Evolutionary conservation across 352 stramenopile genomes (phyloP).

Genomic region (Globisporangium recalcitrans): DNA sequence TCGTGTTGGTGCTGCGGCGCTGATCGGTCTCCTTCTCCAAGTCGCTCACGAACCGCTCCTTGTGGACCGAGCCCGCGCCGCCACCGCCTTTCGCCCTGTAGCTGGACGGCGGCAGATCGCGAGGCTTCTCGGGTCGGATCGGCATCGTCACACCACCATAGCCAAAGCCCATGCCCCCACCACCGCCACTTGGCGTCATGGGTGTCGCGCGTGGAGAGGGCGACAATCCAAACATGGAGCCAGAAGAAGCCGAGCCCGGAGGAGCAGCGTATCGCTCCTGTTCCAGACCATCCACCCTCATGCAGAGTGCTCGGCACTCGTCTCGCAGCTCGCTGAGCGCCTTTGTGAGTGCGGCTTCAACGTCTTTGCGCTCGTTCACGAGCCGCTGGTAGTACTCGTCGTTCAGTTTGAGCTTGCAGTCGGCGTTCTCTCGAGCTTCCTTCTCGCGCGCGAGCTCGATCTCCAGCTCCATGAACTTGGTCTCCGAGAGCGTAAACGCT

Average conservation of each 20-base stretch:
- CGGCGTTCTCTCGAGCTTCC: slow-evolving; percentile 25
- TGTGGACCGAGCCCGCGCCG: slow-evolving; percentile 34
- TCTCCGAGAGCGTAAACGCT: slow-evolving; percentile 32
- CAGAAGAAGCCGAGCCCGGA: slow-evolving; percentile 3
- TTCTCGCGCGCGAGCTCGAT: slow-evolving; percentile 28
- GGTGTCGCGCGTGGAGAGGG: slow-evolving; percentile 10
- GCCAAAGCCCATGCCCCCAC: neutral
- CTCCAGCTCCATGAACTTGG: slow-evolving; percentile 38
- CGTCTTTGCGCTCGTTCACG: slow-evolving; percentile 46
- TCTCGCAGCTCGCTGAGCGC: slow-evolving; percentile 31
- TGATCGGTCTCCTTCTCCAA: slow-evolving; percentile 65
- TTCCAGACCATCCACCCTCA: slow-evolving; percentile 42
- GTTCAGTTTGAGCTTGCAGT: slow-evolving; percentile 36
- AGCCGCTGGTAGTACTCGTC: slow-evolving; percentile 40
- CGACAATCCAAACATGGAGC: slow-evolving; percentile 6
- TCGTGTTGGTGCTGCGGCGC: slow-evolving; percentile 28
- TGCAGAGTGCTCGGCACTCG: slow-evolving; percentile 29
- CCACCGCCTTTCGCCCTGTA: slow-evolving; percentile 1
- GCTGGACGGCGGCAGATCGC: slow-evolving; percentile 15
- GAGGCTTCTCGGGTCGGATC: slow-evolving; percentile 50
- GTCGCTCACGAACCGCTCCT: slow-evolving; percentile 73
- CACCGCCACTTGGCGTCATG: slow-evolving; percentile 3
- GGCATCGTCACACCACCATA: slow-evolving; percentile 21
- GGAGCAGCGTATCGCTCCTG: slow-evolving; percentile 24
- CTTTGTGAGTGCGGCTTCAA: slow-evolving; percentile 38